Conservation (phyloP, 169 alveolate genomes). For the Cyclospora cayetanensis region DNA sequence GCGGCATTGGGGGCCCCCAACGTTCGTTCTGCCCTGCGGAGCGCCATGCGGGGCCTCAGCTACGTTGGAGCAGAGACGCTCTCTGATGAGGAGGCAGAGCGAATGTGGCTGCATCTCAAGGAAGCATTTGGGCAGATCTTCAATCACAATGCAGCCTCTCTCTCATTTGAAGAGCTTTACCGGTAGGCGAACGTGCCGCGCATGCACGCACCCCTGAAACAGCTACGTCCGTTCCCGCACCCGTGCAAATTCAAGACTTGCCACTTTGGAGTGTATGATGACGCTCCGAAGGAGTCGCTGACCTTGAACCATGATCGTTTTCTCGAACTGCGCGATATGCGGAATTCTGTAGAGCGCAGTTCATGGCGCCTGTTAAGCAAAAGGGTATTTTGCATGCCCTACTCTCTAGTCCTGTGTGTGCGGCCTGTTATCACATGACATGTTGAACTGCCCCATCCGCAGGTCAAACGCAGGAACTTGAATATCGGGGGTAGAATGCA, state of each 20-base stretch:
- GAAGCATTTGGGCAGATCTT: conserved; percentile 74
- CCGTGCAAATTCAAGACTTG: neutral
- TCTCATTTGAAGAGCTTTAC: conserved; percentile 74
- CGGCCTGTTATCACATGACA: no score
- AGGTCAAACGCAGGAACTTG: no score
- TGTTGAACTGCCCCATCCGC: no score
- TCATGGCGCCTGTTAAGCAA: no score
- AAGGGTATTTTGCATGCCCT: no score
- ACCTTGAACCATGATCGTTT: no score
- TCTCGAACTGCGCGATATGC: no score
- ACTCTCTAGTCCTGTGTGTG: no score
- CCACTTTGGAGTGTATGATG: neutral
- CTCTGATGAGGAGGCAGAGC: neutral
- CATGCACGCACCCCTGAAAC: neutral
- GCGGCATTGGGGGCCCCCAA: no score
- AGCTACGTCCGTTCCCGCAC: neutral
- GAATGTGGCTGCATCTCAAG: conserved; percentile 71
- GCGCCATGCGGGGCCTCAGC: neutral
- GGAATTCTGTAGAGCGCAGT: no score
- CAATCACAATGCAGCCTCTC: conserved; percentile 72
- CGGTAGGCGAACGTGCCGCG: neutral
- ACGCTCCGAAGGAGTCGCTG: neutral
- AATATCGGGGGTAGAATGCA: no score
- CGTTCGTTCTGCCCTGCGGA: neutral
- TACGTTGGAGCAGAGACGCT: neutral